Conservation (phyloP, 345 rosid genomes). For the Populus alba region DNA sequence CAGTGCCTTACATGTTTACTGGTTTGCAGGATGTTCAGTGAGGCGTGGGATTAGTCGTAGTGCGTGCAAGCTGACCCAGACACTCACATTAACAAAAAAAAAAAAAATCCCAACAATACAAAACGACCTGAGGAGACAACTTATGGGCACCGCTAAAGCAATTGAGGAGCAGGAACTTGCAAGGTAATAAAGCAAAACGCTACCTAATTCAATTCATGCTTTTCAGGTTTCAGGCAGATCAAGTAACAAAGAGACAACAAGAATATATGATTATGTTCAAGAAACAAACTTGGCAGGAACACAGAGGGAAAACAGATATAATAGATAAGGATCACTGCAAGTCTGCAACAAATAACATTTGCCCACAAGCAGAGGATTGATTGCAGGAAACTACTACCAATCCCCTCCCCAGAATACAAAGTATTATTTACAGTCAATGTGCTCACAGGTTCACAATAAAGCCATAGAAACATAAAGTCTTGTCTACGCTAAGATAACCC, state of each 20-base stretch:
- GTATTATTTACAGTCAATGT: constrained; percentile 6
- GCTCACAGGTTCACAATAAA: neutral
- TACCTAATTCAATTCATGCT: too few species aligned
- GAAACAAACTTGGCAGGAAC: neutral
- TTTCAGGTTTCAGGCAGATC: too few species aligned
- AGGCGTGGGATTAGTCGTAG: too few species aligned
- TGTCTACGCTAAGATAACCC: neutral
- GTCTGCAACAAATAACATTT: neutral
- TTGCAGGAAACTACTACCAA: neutral
- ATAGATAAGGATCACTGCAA: neutral
- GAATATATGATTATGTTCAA: neutral
- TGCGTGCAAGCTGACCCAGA: too few species aligned
- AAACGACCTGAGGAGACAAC: too few species aligned
- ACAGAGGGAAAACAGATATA: neutral
- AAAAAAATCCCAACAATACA: too few species aligned
- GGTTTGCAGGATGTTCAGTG: too few species aligned
- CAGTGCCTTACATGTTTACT: too few species aligned
- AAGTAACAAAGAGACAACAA: neutral
- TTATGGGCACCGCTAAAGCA: too few species aligned
- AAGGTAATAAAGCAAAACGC: too few species aligned
- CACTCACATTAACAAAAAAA: too few species aligned
- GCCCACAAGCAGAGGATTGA: neutral
- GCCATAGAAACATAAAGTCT: neutral
- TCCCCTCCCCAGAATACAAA: neutral
- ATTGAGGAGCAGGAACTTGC: too few species aligned